These are phyloP conservation scores for Nigrospora oryzae DNA, from an alignment of 2,329 filamentous ascomycete species.

Conservation along the genomic window DNA sequence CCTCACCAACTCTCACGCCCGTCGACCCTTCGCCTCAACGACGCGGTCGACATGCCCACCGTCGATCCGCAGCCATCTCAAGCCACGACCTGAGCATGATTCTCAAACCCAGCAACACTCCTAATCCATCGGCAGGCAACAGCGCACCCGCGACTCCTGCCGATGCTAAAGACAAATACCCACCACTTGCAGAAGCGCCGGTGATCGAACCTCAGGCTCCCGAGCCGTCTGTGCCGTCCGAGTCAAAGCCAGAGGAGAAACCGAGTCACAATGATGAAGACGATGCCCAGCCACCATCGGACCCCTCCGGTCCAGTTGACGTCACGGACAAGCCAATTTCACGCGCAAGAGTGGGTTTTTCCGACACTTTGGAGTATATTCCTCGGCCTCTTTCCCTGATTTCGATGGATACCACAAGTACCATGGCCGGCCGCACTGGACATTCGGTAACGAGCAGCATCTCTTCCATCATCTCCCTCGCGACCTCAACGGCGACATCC, in stretches of 20 bases:
- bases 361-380: conserved; percentile 76
- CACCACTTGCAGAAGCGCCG: no score
- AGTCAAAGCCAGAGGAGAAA: conserved; percentile 9
- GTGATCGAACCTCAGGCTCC: no score
- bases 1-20: conserved; percentile 44
- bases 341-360: conserved; percentile 70
- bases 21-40: conserved; percentile 34
- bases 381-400: conserved; percentile 75
- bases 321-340: conserved; percentile 23
- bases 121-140: conserved; percentile 43
- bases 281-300: conserved; percentile 15
- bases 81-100: conserved; percentile 71
- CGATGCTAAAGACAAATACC: conserved; percentile 26
- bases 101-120: conserved; percentile 45
- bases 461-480: conserved; percentile 63
- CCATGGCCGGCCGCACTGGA: conserved; percentile 57
- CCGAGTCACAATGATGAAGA: conserved; percentile 19
- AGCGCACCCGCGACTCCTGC: conserved; percentile 59
- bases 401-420: conserved; percentile 77
- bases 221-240: conserved; percentile 4
- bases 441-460: conserved; percentile 75
- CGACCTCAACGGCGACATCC: conserved; percentile 28
- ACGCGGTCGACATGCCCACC: conserved; percentile 64
- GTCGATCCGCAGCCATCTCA: conserved; percentile 75
- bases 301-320: conserved; percentile 12